These are phyloP conservation scores for Annona squamosa DNA, from an alignment of 164 flowering plant genomes.

Conservation along the genomic window DNA sequence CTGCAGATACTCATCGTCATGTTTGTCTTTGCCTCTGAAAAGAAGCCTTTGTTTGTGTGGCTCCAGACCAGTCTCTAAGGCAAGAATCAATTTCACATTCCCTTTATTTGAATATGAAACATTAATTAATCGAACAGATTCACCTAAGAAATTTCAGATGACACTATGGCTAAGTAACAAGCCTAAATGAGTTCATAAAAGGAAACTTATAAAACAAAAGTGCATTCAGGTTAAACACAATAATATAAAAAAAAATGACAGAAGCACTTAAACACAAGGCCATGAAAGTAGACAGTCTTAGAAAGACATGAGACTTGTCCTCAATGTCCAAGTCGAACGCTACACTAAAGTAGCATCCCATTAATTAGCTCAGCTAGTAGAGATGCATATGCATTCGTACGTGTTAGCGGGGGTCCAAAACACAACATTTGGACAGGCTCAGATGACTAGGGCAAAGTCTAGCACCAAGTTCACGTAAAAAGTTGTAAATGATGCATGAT, in stretches of 20 bases:
- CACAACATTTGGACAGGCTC: too few relatives aligned
- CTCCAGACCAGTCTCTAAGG: slow-evolving; percentile 37
- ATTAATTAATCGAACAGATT: neutral
- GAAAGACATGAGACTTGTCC: too few relatives aligned
- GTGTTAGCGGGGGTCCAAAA: too few relatives aligned
- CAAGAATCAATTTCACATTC: slow-evolving; percentile 42
- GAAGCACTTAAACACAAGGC: neutral
- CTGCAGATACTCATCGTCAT: slow-evolving; percentile 40
- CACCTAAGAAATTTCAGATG: neutral
- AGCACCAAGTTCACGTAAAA: too few relatives aligned
- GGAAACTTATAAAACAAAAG: neutral
- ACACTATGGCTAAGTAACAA: neutral
- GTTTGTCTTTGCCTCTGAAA: slow-evolving; percentile 54
- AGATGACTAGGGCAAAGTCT: too few relatives aligned
- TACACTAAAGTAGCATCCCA: too few relatives aligned
- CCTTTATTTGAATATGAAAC: slow-evolving; percentile 23
- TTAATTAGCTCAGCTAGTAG: too few relatives aligned
- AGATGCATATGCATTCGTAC: too few relatives aligned
- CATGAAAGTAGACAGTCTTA: too few relatives aligned
- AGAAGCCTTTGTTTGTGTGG: slow-evolving; percentile 46
- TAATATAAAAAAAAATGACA: neutral
- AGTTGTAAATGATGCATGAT: too few relatives aligned
- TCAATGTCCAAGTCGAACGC: too few relatives aligned
- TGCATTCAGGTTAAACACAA: neutral
- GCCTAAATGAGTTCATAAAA: too few relatives aligned